Base-by-base conservation (phyloP, 2,329 filamentous ascomycete species). In the Coniella vitis region DNA sequence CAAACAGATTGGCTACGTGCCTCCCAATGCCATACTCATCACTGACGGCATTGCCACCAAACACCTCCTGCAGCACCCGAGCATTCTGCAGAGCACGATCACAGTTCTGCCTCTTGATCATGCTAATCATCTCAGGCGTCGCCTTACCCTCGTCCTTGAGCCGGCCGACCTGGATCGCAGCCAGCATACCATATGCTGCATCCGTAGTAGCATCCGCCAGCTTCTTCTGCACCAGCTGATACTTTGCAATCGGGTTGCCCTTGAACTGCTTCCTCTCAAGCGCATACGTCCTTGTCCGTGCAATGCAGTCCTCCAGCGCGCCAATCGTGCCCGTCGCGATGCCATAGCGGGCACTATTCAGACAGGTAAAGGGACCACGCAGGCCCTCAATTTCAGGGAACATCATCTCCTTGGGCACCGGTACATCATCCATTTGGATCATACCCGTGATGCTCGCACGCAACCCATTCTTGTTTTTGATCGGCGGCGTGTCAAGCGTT, bases 21-120 rank as follows among this genome's bases (percentile, higher is more conserved):
- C 93, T 81, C 14, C 89, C 93, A 61, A 98, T 96, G 54, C 83
- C 83, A 63, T 97, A 98, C 70, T 98, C 93, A 60, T 98, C 93
- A 62, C 90, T 95, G 43, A 93, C 89, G n/a, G 93, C 93, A 63
- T 98, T 98, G 25, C 93, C 93, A 50, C 93, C 93, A 70, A 98
- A 96, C 19, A 98, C 80, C 71, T 98, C 93, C 68, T 98, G 93
- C 53, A 98, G 72, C 63, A 76, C 72, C 56, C 93, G 78, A 17
- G 90, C 83, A 57, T 91, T 90, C 25, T 79, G 72, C 60, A 98
- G 72, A 14, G 93, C 93, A 45, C 84, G 75, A 68, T 98, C 93
- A 67, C 93, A 98, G 69, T 98, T 98, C 71, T 97, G 90, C 57
- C 93, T 78, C 78, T 98, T 98, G 64, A 97, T 83, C 87, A 98